phyloP scores from a whole-genome alignment of 2,329 filamentous ascomycete species.

The Colletotrichum spinosum region DNA sequence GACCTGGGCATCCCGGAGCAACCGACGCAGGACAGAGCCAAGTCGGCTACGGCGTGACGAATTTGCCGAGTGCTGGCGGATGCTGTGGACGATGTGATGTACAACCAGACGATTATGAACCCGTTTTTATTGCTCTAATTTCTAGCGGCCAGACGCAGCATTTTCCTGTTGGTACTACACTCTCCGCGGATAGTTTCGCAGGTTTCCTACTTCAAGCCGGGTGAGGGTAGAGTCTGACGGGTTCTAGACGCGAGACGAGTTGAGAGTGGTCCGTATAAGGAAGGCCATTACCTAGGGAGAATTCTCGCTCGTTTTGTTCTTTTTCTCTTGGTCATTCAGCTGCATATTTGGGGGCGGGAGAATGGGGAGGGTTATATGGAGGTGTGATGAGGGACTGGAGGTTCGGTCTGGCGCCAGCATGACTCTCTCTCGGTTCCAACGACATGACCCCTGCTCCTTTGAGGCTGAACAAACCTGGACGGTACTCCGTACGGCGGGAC shows the following conservation, averaged over 20 bases:
- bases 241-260: background rate
- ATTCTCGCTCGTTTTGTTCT: background rate
- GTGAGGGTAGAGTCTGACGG: background rate
- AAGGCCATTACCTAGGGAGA: background rate
- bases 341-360: no score
- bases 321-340: no score
- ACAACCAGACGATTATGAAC: background rate
- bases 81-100: background rate
- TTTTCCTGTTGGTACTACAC: background rate
- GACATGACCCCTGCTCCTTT: no score
- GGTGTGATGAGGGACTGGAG: no score
- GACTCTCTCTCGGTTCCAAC: no score
- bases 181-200: background rate
- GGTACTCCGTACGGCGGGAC: no score
- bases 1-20: conserved; percentile 11
- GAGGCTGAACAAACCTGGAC: no score
- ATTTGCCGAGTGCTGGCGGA: background rate
- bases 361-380: background rate
- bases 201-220: background rate
- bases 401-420: no score
- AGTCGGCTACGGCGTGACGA: no score
- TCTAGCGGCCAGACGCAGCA: background rate
- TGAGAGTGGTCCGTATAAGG: no score
- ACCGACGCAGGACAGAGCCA: conserved; percentile 14
- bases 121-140: background rate